Evolutionary conservation across 2,329 filamentous ascomycete genomes (phyloP), one percentile per base, ranked within the genome.

Genomic region (Paraconiothyrium brasiliense): DNA sequence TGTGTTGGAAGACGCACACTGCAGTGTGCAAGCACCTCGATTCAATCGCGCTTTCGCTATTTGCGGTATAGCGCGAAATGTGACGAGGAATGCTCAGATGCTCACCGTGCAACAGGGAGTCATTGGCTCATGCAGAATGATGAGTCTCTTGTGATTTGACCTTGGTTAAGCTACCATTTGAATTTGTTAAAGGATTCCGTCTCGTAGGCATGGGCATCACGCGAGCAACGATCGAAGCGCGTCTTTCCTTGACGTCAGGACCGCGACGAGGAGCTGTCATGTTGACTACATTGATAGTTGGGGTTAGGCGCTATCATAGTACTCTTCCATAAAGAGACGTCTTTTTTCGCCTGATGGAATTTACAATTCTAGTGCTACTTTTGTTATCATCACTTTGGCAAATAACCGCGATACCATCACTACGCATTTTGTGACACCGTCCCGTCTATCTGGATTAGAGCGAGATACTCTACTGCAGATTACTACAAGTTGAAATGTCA

Each of bases 401-500:
- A 10, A 6, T 14, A 51, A 51, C 22, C 16, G n/a, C 20, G 7
- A 5, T 14, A 27, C 1, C 46, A 30, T 24, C 22, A 10, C 22
- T 3, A 30, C 46, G 22, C 41, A 30, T 11, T 6, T 48, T 48
- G 24, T 24, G 16, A 34, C 27, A 10, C 13, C 11, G 14, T 50
- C 20, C 48, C 27, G 30, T 35, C 11, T 4, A 6, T 34, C 30
- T 30, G 30, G n/a, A 50, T 3, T 3, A 50, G 5, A 32, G 14
- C 22, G 24, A 32, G 46, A 48, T 30, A 10, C 4, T 5, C 13
- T 4, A 9, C 16, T 11, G 6, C 11, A 32, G 2, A 30, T 9
- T 16, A 48, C 1, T 13, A 4, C 9, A 43, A 10, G 4, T 20
- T 8, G 60, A 24, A 0, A 72, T 72, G 66, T 69, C 69, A 4